A percentile compares a stretch with the other conserved stretches of the same genome.
phyloP scores from a whole-genome alignment of 2,329 filamentous ascomycete genomes.

The Fusarium sp. region DNA sequence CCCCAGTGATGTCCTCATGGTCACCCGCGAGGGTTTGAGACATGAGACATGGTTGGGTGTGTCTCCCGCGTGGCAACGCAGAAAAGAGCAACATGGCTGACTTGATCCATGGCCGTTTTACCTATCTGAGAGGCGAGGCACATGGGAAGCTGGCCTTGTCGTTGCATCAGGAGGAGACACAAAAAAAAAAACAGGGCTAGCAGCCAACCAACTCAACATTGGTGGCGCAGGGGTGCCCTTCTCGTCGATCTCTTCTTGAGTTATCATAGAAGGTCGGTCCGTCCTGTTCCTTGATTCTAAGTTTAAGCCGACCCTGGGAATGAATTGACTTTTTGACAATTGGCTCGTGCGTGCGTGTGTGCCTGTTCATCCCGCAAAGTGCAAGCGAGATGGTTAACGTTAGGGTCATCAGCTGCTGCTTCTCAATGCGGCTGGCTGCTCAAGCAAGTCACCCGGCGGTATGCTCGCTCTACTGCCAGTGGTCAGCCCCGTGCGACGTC shows the following conservation, averaged over 20 bases:
- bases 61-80: slow-evolving; percentile 1
- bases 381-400: not conserved
- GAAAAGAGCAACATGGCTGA: not conserved
- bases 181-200: slow-evolving; percentile 11
- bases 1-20: slow-evolving; percentile 10
- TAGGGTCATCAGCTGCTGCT: not conserved
- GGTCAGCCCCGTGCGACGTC: not conserved
- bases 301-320: slow-evolving; percentile 23
- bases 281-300: slow-evolving; percentile 23
- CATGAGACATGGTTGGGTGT: not conserved
- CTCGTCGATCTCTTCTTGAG: slow-evolving; percentile 22
- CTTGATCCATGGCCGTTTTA: not conserved
- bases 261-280: not conserved
- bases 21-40: slow-evolving; percentile 13
- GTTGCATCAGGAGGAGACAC: not conserved
- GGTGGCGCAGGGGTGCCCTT: slow-evolving; percentile 28
- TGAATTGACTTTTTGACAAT: slow-evolving; percentile 26
- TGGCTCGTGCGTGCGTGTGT: slow-evolving; percentile 39
- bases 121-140: not conserved
- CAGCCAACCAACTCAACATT: not conserved
- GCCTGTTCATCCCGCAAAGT: slow-evolving; percentile 13
- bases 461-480: no score
- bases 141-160: not conserved
- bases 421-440: slow-evolving; percentile 22
- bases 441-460: not conserved